A percentile compares a stretch with the other conserved stretches of the same genome.
Conservation (phyloP, 2,329 filamentous ascomycete genomes). For the Ceratocystis cacaofunesta region DNA sequence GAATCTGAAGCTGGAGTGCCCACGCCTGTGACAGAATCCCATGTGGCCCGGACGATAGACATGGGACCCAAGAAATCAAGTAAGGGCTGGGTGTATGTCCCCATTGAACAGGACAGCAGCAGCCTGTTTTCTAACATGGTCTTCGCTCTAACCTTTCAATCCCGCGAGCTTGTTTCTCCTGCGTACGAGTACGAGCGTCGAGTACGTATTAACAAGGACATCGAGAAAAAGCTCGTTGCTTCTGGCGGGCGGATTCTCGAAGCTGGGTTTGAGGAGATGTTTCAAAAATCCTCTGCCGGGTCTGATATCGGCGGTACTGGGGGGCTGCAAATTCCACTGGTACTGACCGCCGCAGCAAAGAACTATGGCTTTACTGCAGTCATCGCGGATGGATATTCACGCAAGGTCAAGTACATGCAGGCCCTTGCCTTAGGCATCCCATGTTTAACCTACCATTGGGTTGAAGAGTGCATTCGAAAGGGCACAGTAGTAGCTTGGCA, state of each 20-base stretch:
- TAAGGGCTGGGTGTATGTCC: constrained; percentile 16
- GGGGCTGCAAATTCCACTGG: constrained; percentile 25
- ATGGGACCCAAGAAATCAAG: neutral
- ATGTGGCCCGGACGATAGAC: neutral
- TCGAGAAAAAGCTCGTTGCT: constrained; percentile 48
- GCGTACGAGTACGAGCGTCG: constrained; percentile 33
- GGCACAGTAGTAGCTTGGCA: constrained; percentile 55
- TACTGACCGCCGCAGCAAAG: constrained; percentile 37
- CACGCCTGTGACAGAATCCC: neutral
- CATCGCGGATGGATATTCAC: constrained; percentile 71
- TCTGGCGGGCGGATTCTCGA: constrained; percentile 60
- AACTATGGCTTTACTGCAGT: constrained; percentile 65
- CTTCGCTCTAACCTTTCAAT: constrained; percentile 66
- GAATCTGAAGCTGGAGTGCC: neutral
- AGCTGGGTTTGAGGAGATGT: constrained; percentile 68
- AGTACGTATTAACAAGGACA: constrained; percentile 27
- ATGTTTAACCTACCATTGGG: constrained; percentile 70
- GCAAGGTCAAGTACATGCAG: constrained; percentile 86
- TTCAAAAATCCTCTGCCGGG: constrained; percentile 31
- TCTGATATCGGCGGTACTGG: neutral
- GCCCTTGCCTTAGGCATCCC: constrained; percentile 80
- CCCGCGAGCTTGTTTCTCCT: constrained; percentile 35
- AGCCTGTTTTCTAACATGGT: constrained; percentile 63
- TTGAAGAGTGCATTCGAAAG: constrained; percentile 53
- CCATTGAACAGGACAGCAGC: constrained; percentile 15